A percentile compares a stretch with the other conserved stretches of the same genome.
phyloP scores from a whole-genome alignment of 2,329 filamentous ascomycete genomes.

The Pseudopithomyces chartarum region DNA sequence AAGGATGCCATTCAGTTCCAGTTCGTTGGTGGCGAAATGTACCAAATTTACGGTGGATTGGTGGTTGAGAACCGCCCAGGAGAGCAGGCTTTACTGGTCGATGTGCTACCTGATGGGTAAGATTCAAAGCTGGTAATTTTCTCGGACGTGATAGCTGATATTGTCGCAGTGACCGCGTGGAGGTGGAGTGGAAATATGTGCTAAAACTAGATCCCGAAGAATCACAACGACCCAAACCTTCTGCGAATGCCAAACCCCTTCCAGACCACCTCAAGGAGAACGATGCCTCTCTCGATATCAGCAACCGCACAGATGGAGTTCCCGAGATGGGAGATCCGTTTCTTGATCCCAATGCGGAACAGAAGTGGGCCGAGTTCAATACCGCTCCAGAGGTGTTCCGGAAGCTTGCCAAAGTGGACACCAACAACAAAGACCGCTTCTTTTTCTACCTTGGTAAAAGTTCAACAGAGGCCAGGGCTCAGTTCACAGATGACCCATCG shows the following conservation, averaged over 20 bases:
- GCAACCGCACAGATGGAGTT: conserved; percentile 56
- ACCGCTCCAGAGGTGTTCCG: conserved; percentile 49
- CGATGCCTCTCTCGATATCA: conserved; percentile 49
- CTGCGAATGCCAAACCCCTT: conserved; percentile 72
- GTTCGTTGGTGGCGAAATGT: conserved; percentile 72
- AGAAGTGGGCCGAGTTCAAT: conserved; percentile 72
- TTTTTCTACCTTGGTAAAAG: conserved; percentile 88
- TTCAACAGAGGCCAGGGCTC: conserved; percentile 88
- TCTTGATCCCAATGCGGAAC: conserved; percentile 50
- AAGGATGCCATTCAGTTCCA: conserved; percentile 89
- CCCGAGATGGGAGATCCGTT: conserved; percentile 55
- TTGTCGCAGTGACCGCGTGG: conserved; percentile 66
- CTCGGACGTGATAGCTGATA: conserved; percentile 15
- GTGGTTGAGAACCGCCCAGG: conserved; percentile 80
- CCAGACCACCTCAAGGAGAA: conserved; percentile 60
- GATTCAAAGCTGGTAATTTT: conserved; percentile 37
- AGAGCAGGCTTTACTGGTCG: conserved; percentile 78
- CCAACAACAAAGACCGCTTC: conserved; percentile 73
- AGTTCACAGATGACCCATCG: conserved; percentile 81
- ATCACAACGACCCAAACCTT: conserved; percentile 75
- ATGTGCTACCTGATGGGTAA: conserved; percentile 84
- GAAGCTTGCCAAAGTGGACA: conserved; percentile 70
- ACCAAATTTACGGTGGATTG: conserved; percentile 88
- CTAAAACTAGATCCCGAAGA: conserved; percentile 73
- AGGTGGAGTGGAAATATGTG: conserved; percentile 85